A percentile compares a stretch with the other conserved stretches of the same genome.
Conservation (phyloP, 768 basidiomycete genomes). For the Sporobolomyces phaffii region DNA sequence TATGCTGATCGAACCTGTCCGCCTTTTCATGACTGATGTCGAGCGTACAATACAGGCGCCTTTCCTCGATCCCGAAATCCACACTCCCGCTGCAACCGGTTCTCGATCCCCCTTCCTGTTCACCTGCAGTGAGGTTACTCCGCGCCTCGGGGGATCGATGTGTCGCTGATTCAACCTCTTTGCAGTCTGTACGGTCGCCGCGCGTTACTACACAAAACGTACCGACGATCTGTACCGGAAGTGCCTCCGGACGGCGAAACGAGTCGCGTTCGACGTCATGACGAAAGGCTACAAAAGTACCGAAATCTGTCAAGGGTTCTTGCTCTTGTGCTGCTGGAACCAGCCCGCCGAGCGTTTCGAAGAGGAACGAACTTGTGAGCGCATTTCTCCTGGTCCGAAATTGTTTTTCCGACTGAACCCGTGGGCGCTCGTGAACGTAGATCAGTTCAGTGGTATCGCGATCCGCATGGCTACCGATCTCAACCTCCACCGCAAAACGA, state of each 20-base stretch:
- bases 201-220: slow-evolving; percentile 75
- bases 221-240: slow-evolving; percentile 69
- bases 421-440: background rate
- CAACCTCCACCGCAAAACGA: slow-evolving; percentile 84
- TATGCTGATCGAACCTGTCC: no score
- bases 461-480: slow-evolving; percentile 88
- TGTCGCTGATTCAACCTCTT: background rate
- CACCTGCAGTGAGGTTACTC: slow-evolving; percentile 78
- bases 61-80: slow-evolving; percentile 77
- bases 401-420: background rate
- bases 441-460: slow-evolving; percentile 39
- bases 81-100: slow-evolving; percentile 88
- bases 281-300: slow-evolving; percentile 59
- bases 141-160: no score
- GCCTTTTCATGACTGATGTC: background rate
- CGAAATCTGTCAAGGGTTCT: slow-evolving; percentile 69
- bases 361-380: slow-evolving; percentile 87
- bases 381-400: background rate
- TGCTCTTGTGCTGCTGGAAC: slow-evolving; percentile 81
- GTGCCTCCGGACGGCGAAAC: slow-evolving; percentile 54
- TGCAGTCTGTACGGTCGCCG: slow-evolving; percentile 87
- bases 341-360: slow-evolving; percentile 93
- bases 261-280: slow-evolving; percentile 61
- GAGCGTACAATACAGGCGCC: slow-evolving; percentile 52
- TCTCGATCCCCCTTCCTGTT: slow-evolving; percentile 90